Evolutionary conservation across 2,329 filamentous ascomycete species (phyloP), one percentile per base, ranked within the genome.

Genomic region (Hortaea werneckii): DNA sequence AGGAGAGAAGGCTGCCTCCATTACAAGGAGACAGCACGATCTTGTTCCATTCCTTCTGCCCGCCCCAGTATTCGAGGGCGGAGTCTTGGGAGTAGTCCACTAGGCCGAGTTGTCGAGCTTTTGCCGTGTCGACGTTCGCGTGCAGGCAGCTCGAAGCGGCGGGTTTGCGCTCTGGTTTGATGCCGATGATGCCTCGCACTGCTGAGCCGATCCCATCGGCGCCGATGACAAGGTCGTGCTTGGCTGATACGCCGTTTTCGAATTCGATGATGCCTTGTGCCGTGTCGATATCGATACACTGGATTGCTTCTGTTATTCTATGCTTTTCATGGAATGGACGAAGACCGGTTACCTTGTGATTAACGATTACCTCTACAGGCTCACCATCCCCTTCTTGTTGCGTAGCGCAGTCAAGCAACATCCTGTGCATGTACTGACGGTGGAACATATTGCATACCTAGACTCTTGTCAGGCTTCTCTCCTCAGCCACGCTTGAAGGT

Each of bases 21-120:
- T 83, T 81, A 65, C 82, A 85, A 5, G 81, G 79, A 0, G 79
- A 83, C 1, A 85, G 67, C 5, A 85, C 81, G 47, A 85, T 84
- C 70, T 85, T 85, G 62, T 83, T 77, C 41, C 48, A 53, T 56
- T 77, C 78, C 45, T 80, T 76, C 43, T 79, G 74, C 1, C 82
- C 82, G 27, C 82, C 82, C 81, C 81, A 85, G 67, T 83, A 85
- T 61, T 85, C 78, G 0, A 85, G 67, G 0, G 80, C 80, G 27
- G 61, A 68, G 64, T 84, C 61, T 30, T 71, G 57, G 0, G 78
- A 78, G 63, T 82, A 83, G 58, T 84, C 78, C 29, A 78, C 71
- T 0, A 84, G 71, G 2, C 80, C 80, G 1, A 77, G 66, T 47
- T 69, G 68, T 29, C 78, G 71, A 1, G 77, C 78, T n/a, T 81